Conservation (phyloP, 1,139 yeast species). For the Candida glucosophila region DNA sequence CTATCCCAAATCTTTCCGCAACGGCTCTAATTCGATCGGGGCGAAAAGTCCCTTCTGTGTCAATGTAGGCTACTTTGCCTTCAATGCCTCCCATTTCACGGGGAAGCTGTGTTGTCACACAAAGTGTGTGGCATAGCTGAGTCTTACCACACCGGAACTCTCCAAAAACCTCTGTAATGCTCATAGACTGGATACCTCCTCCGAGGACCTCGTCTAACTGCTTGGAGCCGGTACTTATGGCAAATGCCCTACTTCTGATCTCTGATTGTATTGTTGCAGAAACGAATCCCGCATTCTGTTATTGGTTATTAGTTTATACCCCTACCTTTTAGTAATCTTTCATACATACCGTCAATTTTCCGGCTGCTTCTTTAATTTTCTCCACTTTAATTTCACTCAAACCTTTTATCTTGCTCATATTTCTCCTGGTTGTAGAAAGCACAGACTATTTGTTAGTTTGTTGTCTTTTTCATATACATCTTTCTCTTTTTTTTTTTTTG, state of each 20-base stretch:
- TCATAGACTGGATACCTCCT: conserved; percentile 55
- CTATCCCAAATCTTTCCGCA: conserved; percentile 46
- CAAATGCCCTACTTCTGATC: conserved; percentile 35
- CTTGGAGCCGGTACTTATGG: conserved; percentile 47
- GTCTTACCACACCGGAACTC: conserved; percentile 58
- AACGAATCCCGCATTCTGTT: conserved; percentile 36
- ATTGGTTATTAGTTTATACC: conserved; percentile 3
- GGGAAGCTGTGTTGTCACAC: conserved; percentile 53
- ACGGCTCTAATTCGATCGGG: conserved; percentile 49
- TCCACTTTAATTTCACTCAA: conserved; percentile 52
- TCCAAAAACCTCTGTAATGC: conserved; percentile 56
- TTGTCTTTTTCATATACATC: not conserved
- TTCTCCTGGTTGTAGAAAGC: conserved; percentile 45
- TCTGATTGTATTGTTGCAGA: conserved; percentile 47
- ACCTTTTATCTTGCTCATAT: conserved; percentile 44
- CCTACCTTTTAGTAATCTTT: not conserved
- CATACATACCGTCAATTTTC: conserved; percentile 25
- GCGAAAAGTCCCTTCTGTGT: conserved; percentile 53
- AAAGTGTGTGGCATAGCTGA: conserved; percentile 50
- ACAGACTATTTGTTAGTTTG: conserved; percentile 27
- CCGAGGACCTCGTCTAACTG: conserved; percentile 47
- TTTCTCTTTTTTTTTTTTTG: too few relatives aligned
- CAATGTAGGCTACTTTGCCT: conserved; percentile 54
- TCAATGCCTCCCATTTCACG: conserved; percentile 49
- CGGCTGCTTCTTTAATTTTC: conserved; percentile 54